These are phyloP conservation scores for Otatea glauca DNA, from an alignment of 176 grass and related monocot species.

Conservation along the genomic window DNA sequence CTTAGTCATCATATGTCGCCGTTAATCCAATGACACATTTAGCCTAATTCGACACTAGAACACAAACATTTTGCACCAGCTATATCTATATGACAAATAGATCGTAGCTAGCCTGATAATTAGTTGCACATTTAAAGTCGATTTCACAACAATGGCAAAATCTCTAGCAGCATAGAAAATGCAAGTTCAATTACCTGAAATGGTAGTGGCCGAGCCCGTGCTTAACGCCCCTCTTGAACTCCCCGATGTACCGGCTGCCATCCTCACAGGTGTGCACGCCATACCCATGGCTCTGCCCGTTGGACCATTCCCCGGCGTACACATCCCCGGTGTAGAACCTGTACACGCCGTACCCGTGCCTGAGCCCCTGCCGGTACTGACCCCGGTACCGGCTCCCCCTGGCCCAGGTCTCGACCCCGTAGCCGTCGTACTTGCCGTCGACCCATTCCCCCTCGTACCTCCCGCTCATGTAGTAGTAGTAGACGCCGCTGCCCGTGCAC, in stretches of 20 bases:
- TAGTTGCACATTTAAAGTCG: background rate
- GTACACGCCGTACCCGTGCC: constrained; percentile 92
- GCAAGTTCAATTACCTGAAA: constrained; percentile 71
- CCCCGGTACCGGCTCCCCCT: constrained; percentile 93
- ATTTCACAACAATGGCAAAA: constrained; percentile 28
- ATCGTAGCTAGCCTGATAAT: constrained; percentile 6
- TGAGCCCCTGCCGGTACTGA: constrained; percentile 86
- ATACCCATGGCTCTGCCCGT: constrained; percentile 91
- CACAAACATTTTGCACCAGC: background rate
- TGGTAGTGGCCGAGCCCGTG: constrained; percentile 97
- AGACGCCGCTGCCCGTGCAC: constrained; percentile 89
- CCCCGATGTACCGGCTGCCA: constrained; percentile 88
- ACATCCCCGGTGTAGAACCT: constrained; percentile 97
- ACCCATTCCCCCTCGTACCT: constrained; percentile 94
- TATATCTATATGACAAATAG: constrained; percentile 12
- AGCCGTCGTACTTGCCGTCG: constrained; percentile 91
- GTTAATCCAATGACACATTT: background rate
- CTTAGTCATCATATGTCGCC: background rate
- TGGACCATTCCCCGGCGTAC: constrained; percentile 95
- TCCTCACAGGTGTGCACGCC: constrained; percentile 97
- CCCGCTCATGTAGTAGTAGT: constrained; percentile 99
- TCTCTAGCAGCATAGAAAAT: constrained; percentile 22
- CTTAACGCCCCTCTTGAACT: constrained; percentile 98
- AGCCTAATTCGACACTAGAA: constrained; percentile 6
- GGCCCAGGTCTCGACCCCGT: constrained; percentile 95